Evolutionary conservation across 192 early-diverging fungal genomes (phyloP), one percentile per base, ranked within the genome.

Genomic region (Gaertneriomyces sp.): DNA sequence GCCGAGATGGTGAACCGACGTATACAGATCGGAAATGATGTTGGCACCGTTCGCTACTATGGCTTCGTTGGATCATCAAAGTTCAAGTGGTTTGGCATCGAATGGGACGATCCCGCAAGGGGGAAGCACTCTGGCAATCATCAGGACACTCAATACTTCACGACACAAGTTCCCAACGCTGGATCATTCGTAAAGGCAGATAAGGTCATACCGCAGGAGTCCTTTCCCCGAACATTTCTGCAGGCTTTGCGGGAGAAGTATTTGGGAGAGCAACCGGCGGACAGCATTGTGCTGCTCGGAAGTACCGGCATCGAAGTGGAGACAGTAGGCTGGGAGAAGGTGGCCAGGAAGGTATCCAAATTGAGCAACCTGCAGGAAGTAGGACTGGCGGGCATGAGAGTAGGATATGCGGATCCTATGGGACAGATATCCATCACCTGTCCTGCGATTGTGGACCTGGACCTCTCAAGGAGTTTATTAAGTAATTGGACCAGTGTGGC

Each of bases 261-360:
- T 40, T 53, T 70, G n/a, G 54, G 25, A 11, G n/a, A 8, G n/a
- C 53, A 58, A n/a, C 53, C 54, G 6, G n/a, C 7, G 3, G 73
- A 74, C 17, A 45, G 40, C 17, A 50, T 45, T 11, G 53, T 70
- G 4, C 45, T 17, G 11, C 44, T 69, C 42, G 72, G 68, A 14
- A 47, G 64, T 5, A 65, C 43, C 19, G 60, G 53, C n/a, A 60
- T 75, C 5, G 70, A 58, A 16, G 78, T 79, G 7, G 78, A 79
- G 54, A 79, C 68, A 20, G 70, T 79, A 11, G 78, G 78, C 12
- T 79, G 75, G 75, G 76, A 79, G 43, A 79, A 79, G 69, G 64
- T 79, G 20, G 46, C 46, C 11, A 19, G 55, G 19, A 68, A 71
- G 61, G n/a, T 63, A 11, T 38, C 60, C 7, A 16, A 56, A 7